Conservation (phyloP, 1,139 yeast species). For the Taphrina deformans region DNA sequence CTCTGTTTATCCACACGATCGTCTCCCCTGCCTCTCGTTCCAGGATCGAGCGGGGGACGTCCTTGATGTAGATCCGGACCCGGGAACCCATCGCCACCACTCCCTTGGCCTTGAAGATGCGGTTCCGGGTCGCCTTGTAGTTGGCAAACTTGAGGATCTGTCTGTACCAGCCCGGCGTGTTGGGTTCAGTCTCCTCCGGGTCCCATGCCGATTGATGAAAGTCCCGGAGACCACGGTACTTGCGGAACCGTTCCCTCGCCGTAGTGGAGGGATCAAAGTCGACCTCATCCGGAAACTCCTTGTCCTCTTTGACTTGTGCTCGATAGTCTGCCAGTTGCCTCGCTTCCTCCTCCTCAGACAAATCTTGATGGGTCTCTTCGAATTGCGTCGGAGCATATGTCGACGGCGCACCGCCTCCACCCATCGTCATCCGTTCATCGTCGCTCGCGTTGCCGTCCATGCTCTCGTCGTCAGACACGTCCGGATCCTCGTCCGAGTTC, state of each 20-base stretch:
- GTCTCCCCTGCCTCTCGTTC: constrained; percentile 66
- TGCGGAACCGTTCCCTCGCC: constrained; percentile 69
- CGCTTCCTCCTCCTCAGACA: constrained; percentile 79
- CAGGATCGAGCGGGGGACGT: constrained; percentile 56
- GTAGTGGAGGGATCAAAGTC: constrained; percentile 69
- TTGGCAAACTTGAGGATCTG: constrained; percentile 72
- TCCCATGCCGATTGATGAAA: constrained; percentile 84
- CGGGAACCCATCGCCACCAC: constrained; percentile 65
- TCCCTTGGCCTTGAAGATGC: constrained; percentile 62
- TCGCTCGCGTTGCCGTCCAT: constrained; percentile 40
- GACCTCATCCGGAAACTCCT: constrained; percentile 93
- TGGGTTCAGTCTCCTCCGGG: constrained; percentile 73
- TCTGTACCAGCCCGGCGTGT: constrained; percentile 76
- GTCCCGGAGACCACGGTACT: constrained; percentile 85
- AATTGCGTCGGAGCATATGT: constrained; percentile 52
- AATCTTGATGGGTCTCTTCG: constrained; percentile 67
- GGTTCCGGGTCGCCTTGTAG: constrained; percentile 74
- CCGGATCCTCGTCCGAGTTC: constrained; percentile 52
- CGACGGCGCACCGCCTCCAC: constrained; percentile 42
- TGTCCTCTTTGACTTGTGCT: constrained; percentile 66
- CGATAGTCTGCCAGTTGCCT: constrained; percentile 71
- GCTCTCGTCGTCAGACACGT: constrained; percentile 46
- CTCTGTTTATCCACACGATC: constrained; percentile 40
- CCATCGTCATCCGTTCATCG: constrained; percentile 43
- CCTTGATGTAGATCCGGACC: constrained; percentile 58